Evolutionary conservation across 169 alveolate genomes (phyloP).

Genomic region (Eimeria maxima): DNA sequence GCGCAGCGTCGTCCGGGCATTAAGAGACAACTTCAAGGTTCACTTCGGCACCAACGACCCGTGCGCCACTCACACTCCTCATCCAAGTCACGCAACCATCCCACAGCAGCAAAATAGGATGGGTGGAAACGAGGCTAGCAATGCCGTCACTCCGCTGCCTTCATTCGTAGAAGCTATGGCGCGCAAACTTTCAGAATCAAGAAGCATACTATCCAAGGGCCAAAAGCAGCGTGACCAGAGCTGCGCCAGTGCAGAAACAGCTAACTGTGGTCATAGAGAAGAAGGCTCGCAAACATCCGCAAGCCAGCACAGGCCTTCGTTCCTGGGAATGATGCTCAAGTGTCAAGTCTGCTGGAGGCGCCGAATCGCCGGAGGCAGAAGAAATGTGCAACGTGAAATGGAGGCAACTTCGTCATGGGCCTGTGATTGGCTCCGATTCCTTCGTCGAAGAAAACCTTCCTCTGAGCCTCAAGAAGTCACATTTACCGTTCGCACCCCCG

Average conservation of each 20-base stretch:
- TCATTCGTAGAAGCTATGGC: not conserved
- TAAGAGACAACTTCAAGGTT: not conserved
- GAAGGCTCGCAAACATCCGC: not conserved
- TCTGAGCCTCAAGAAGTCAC: slow-evolving; percentile 29
- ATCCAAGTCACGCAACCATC: not conserved
- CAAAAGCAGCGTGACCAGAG: not conserved
- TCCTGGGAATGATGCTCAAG: not conserved
- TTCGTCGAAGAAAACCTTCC: not conserved
- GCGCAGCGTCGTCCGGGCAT: slow-evolving; percentile 58
- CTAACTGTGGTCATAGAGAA: not conserved
- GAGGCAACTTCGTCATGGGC: not conserved
- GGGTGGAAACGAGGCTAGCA: not conserved
- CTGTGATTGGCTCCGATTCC: not conserved
- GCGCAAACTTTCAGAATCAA: not conserved
- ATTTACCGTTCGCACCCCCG: not conserved
- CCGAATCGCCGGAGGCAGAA: not conserved
- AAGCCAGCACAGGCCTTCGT: not conserved
- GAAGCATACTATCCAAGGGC: not conserved
- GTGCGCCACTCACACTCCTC: not conserved
- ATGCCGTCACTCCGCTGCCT: not conserved
- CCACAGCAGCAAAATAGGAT: not conserved
- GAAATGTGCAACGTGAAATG: not conserved
- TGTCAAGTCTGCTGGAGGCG: slow-evolving; percentile 12
- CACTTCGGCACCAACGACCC: slow-evolving; percentile 11
- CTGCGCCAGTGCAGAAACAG: not conserved